Evolutionary conservation across 225 moss, liverwort and hornwort species (phyloP), one percentile per base, ranked within the genome.

Genomic region (Marchantia paleacea): DNA sequence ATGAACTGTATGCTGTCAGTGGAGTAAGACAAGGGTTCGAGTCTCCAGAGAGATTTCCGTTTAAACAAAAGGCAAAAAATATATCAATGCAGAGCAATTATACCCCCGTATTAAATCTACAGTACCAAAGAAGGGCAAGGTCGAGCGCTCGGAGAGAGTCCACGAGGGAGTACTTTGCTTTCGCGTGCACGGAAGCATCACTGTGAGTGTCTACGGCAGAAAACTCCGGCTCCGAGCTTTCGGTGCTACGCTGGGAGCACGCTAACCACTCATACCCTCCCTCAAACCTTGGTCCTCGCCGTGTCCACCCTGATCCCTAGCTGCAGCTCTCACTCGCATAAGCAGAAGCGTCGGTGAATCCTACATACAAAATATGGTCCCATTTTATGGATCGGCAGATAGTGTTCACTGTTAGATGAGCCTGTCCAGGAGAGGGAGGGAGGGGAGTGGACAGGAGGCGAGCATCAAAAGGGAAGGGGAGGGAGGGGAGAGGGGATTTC

Each of bases 131-230:
- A 5, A 57, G 19, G 57, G 57, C 57, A 57, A 57, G 57, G 39
- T 39, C 39, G 39, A 39, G 39, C 39, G 69, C 39, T 18, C 6
- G 39, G 69, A 1, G 13, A 47, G 39, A 31, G 69, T 69, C 69
- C 31, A 69, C 69, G 69, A 69, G 15, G 31, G 8, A 26, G 28
- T 12, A 18, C 14, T 76, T 76, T 60, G 20, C 26, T 54, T 60
- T 76, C 20, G 75, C 75, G 75, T 76, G 75, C 75, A 76, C 75
- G 75, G 60, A 31, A 76, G 75, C 58, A 13, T 20, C 0, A 30
- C 58, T 75, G 31, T 3, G 49, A 16, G 13, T 12, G 50, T 52
- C 20, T 50, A 30, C 75, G 26, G 28, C 58, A 1, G 60, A 20
- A 16, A 9, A 29, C 75, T 31, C 54, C 75, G 53, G 50, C 24